Conservation (phyloP, 345 rosid genomes). For the Jatropha curcas region DNA sequence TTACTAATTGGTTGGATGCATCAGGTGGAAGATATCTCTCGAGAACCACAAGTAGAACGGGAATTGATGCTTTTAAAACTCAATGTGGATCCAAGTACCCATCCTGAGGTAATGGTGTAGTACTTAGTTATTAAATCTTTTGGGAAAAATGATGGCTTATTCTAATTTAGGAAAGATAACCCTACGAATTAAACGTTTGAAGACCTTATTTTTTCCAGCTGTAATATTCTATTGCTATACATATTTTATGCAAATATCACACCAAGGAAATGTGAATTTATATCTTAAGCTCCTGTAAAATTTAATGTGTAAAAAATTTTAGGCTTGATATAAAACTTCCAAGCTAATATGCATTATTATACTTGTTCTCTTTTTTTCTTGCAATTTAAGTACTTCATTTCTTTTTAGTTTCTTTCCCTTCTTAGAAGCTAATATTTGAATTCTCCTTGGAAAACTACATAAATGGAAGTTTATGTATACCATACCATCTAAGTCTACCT, state of each 20-base stretch:
- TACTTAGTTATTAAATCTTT: not conserved
- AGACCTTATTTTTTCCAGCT: not conserved
- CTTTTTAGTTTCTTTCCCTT: not conserved
- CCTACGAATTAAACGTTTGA: not conserved
- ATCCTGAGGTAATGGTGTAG: conserved; percentile 55
- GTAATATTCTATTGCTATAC: not conserved
- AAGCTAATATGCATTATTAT: not conserved
- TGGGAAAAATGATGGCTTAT: not conserved
- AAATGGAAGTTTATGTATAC: not conserved
- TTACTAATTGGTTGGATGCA: not conserved
- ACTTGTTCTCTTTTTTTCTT: not conserved
- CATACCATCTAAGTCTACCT: not conserved
- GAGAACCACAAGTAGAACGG: conserved; percentile 85
- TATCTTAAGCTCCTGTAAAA: not conserved
- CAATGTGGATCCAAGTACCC: conserved; percentile 50
- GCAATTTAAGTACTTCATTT: not conserved
- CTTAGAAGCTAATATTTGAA: no score
- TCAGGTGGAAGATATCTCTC: conserved; percentile 90
- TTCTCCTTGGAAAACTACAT: not conserved
- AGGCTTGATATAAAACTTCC: not conserved
- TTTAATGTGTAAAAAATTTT: not conserved
- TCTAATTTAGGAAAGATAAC: not conserved
- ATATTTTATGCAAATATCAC: not conserved
- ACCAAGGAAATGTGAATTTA: not conserved
- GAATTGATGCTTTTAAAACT: conserved; percentile 89